Evolutionary conservation across 164 flowering plant species (phyloP).

Genomic region (Santalum album): DNA sequence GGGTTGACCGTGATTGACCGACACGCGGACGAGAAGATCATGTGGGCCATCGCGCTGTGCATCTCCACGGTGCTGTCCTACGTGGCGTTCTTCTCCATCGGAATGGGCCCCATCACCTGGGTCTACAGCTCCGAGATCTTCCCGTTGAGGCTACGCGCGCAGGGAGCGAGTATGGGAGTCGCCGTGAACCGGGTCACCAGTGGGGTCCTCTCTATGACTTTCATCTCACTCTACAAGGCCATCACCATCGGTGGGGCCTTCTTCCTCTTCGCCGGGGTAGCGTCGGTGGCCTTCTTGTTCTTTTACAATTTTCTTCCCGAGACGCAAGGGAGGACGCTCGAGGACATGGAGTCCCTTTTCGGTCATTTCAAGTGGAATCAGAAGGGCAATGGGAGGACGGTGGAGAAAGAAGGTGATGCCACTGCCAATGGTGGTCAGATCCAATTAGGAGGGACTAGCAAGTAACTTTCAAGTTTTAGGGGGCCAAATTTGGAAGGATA

Average conservation of each 20-base stretch:
- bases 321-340: conserved; percentile 16
- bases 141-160: conserved; percentile 20
- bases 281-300: conserved; percentile 15
- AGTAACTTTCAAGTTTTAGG: no score
- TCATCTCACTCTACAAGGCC: conserved; percentile 18
- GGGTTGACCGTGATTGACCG: conserved; percentile 12
- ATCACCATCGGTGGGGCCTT: conserved; percentile 24
- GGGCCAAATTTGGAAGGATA: no score
- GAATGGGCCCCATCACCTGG: conserved; percentile 27
- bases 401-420: no score
- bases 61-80: background rate
- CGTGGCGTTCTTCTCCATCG: conserved; percentile 22
- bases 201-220: conserved; percentile 16
- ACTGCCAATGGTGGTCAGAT: no score
- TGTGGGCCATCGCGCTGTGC: conserved; percentile 22
- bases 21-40: background rate
- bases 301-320: conserved; percentile 19
- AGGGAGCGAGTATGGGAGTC: conserved; percentile 19
- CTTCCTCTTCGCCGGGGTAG: conserved; percentile 15
- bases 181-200: conserved; percentile 15
- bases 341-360: conserved; percentile 19
- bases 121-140: conserved; percentile 27
- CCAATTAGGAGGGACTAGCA: no score
- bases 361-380: conserved; percentile 2
- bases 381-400: no score